Base-by-base conservation (phyloP, 2,329 filamentous ascomycete species). In the Colletotrichum siamense region DNA sequence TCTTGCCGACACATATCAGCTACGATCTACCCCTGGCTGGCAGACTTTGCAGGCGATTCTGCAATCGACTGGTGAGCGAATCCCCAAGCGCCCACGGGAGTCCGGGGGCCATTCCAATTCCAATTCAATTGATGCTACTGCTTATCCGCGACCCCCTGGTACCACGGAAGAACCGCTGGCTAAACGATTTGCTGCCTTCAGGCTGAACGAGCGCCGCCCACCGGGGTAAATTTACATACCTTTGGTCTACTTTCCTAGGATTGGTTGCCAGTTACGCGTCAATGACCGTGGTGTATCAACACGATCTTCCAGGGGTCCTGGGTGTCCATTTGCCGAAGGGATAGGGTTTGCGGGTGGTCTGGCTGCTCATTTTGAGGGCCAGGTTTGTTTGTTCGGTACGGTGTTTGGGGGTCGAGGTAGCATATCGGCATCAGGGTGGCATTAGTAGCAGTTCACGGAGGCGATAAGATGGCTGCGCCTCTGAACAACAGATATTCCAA, bases 41-140 rank as follows among this genome's bases (percentile, higher is more conserved):
- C 95, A 96, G 85, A 99, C 95, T 76, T 90, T 99, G 83, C 91
- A 96, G 87, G 94, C 95, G 85, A 98, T 99, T 85, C 92, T 99
- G 88, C 93, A 97, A 93, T 95, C 96, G 92, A 96, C 95, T 91
- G 95, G 96, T 98, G 96, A 98, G 95, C 94, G 94, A 92, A 92
- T 94, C 92, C 93, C 93, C 86, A 98, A 97, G 91, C 94, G 92
- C 83, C 86, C 83, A 83, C 87, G 87, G 82, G 84, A 85, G 79
- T 81, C 83, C 81, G 84, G 83, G 83, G 85, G 80, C 80, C 81
- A 82, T 78, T 81, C 79, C 79, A 80, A 76, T 75, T 77, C 79
- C 80, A 80, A 77, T 71, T 64, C 76, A 55, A 24, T 79, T 75
- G 78, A 62, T 64, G 74, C 67, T 74, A 71, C 76, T 75, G 68